These are phyloP conservation scores for Tremellales sp. DNA, from an alignment of 1,284 basidiomycete species.

Conservation along the genomic window DNA sequence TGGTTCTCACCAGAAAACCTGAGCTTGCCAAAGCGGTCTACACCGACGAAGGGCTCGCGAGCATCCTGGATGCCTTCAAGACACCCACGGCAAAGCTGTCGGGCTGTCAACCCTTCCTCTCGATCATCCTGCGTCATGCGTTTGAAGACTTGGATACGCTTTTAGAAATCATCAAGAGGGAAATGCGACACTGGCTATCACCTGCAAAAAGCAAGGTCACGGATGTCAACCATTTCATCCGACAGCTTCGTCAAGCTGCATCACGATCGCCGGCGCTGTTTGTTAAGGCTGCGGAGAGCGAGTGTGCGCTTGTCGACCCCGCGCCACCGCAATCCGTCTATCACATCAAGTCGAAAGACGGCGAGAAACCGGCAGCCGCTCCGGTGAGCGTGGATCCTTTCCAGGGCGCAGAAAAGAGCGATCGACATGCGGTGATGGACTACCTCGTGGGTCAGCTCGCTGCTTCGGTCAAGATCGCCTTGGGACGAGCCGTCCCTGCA, in stretches of 20 bases:
- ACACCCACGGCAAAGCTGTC: conserved; percentile 44
- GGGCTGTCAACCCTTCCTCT: conserved; percentile 76
- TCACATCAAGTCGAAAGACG: conserved; percentile 61
- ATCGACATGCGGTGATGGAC: conserved; percentile 29
- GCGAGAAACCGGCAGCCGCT: neutral
- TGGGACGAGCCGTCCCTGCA: conserved; percentile 11
- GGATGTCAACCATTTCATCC: conserved; percentile 71
- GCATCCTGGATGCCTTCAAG: conserved; percentile 63
- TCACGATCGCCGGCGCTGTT: conserved; percentile 77
- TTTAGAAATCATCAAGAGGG: conserved; percentile 71
- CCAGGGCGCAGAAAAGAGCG: conserved; percentile 39
- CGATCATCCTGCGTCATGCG: conserved; percentile 83
- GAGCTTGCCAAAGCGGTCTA: conserved; percentile 55
- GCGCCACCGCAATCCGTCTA: conserved; percentile 56
- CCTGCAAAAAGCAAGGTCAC: conserved; percentile 65
- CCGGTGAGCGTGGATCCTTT: conserved; percentile 50
- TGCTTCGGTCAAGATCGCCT: too few relatives aligned
- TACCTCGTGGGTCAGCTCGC: conserved; percentile 32
- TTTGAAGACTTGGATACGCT: conserved; percentile 73
- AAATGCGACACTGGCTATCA: conserved; percentile 71
- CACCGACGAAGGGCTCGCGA: conserved; percentile 59
- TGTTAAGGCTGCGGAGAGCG: conserved; percentile 64
- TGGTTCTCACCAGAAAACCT: conserved; percentile 75
- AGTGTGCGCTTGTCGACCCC: conserved; percentile 69
- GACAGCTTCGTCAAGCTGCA: conserved; percentile 73